Base-by-base conservation (phyloP, 352 stramenopile species). In the Blastocystis sp. region DNA sequence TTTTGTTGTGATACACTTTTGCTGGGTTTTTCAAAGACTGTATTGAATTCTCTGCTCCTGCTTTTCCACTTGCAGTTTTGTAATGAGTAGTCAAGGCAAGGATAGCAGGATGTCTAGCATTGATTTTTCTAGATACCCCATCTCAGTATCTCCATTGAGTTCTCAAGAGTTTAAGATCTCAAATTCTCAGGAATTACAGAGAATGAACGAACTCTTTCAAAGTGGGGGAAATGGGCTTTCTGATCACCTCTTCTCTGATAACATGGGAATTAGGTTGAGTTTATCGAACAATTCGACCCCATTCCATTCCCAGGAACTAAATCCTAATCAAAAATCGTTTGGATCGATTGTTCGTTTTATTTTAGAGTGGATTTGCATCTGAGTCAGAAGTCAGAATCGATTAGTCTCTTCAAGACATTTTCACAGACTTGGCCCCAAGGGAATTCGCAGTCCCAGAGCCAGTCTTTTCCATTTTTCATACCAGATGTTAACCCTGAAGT, bases 251-350 rank as follows among this genome's bases (percentile, higher is more conserved):
- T 53, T 53, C 47, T 64, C 47, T 13, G 70, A 80, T 47, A 41
- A n/a, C 13, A 59, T 63, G 18, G 11, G 41, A 7, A 39, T 34
- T 39, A 13, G 20, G 9, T 9, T 20, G 18, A 20, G 26, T 8
- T 39, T 34, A 18, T 20, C 45, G 34, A 50, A 43, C 26, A 53
- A 84, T 45, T 37, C 13, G 7, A 66, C 39, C 50, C 73, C 59
- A 47, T 84, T 68, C 26, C 73, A 66, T 15, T 84, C 73, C 1
- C 73, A 84, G 15, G 73, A 84, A 45, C 47, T 84, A 26, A 66
- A 50, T 13, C 26, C 29, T 3, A 84, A 34, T 20, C 73, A 66
- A 43, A 37, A 26, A 66, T 20, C 73, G 73, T 84, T 39, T 9
- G 8, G 56, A 23, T 23, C 20, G 20, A 29, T 34, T 1, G 29